A percentile compares a stretch with the other conserved stretches of the same genome.
These are phyloP conservation scores for Cladosporium cucumerinum DNA, from an alignment of 2,329 filamentous ascomycete species.

Conservation along the genomic window DNA sequence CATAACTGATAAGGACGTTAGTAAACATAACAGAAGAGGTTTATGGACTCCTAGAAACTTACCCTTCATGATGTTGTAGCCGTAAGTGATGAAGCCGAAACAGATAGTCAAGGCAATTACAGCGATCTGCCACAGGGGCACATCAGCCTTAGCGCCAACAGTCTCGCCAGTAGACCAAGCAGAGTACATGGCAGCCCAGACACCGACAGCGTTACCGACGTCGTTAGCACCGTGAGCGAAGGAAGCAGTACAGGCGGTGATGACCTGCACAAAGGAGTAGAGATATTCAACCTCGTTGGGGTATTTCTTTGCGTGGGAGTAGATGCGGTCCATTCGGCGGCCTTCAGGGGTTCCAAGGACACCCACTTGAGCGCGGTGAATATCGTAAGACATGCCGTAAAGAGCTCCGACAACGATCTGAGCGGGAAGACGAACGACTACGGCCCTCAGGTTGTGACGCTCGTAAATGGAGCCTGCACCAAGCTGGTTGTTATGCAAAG, in stretches of 20 bases:
- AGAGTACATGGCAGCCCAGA: constrained; percentile 60
- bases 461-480: constrained; percentile 75
- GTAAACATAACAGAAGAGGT: constrained; percentile 38
- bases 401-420: constrained; percentile 60
- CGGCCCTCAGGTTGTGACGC: constrained; percentile 62
- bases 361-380: constrained; percentile 71
- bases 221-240: constrained; percentile 71
- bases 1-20: constrained; percentile 40
- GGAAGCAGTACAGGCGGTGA: constrained; percentile 68
- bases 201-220: constrained; percentile 61
- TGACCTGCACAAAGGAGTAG: constrained; percentile 64
- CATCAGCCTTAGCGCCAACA: constrained; percentile 58
- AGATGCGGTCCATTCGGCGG: constrained; percentile 60
- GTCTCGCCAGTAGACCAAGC: constrained; percentile 53
- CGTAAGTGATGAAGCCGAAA: constrained; percentile 60
- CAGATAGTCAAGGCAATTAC: constrained; percentile 58
- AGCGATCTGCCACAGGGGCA: constrained; percentile 73
- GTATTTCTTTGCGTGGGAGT: constrained; percentile 58
- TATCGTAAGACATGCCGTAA: constrained; percentile 79
- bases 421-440: constrained; percentile 66
- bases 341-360: constrained; percentile 70
- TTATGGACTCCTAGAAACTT: constrained; percentile 34
- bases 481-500: constrained; percentile 71
- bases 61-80: constrained; percentile 63
- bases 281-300: constrained; percentile 62